Evolutionary conservation across 345 rosid genomes (phyloP).

Genomic region (Salix koriyanagi): DNA sequence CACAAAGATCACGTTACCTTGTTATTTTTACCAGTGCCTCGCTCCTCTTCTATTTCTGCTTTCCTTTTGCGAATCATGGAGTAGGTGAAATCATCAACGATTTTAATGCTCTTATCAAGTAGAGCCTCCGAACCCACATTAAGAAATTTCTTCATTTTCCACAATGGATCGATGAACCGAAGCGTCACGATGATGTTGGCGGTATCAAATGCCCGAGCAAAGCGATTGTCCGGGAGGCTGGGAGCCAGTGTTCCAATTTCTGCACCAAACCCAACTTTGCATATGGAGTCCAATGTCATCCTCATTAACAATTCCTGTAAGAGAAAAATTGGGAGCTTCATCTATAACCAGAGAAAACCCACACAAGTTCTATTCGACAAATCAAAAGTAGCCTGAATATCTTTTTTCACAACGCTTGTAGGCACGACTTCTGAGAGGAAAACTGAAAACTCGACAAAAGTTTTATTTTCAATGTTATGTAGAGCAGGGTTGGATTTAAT

Average conservation of each 20-base stretch:
- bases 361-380: background rate
- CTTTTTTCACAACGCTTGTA: background rate
- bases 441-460: too few species aligned
- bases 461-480: too few species aligned
- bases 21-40: constrained; percentile 20
- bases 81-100: constrained; percentile 74
- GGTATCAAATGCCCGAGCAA: constrained; percentile 81
- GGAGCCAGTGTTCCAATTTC: constrained; percentile 82
- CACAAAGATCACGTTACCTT: constrained; percentile 29
- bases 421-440: background rate
- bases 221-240: constrained; percentile 57
- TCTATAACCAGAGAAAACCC: background rate
- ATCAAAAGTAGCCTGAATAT: background rate
- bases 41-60: constrained; percentile 50
- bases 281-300: constrained; percentile 91
- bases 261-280: constrained; percentile 94
- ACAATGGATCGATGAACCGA: constrained; percentile 82
- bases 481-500: too few species aligned
- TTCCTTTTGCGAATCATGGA: constrained; percentile 70
- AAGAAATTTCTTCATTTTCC: constrained; percentile 70
- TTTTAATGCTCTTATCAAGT: constrained; percentile 71
- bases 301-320: constrained; percentile 74
- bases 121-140: constrained; percentile 83
- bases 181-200: constrained; percentile 81
- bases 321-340: background rate